Evolutionary conservation across 2,329 filamentous ascomycete species (phyloP).

Genomic region (Cyclaneusma minus): DNA sequence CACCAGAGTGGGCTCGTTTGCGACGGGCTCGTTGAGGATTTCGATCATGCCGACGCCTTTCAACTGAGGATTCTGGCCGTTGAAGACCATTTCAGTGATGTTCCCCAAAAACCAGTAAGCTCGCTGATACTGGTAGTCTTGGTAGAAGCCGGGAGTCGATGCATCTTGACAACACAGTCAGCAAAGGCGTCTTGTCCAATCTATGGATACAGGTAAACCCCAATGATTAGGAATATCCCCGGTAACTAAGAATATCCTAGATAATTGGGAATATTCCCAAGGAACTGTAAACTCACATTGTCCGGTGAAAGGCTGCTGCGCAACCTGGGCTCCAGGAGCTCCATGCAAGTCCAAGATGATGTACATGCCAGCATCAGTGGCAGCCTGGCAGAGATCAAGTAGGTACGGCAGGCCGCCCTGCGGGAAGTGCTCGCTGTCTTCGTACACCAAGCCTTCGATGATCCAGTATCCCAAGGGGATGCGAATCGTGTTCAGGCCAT

Average conservation of each 20-base stretch:
- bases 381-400: conserved; percentile 27
- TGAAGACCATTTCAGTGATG: conserved; percentile 36
- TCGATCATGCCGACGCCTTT: conserved; percentile 42
- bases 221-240: too few relatives aligned
- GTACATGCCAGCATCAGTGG: conserved; percentile 27
- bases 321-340: conserved; percentile 27
- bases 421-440: conserved; percentile 29
- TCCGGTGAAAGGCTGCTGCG: conserved; percentile 26
- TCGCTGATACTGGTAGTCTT: conserved; percentile 38
- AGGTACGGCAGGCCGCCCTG: conserved; percentile 27
- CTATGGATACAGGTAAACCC: too few relatives aligned
- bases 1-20: conserved; percentile 22
- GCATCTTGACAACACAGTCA: conserved; percentile 15
- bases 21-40: conserved; percentile 40
- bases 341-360: conserved; percentile 34
- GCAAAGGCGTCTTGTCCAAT: too few relatives aligned
- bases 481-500: conserved; percentile 30
- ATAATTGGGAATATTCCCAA: too few relatives aligned
- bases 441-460: conserved; percentile 26
- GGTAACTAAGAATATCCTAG: too few relatives aligned
- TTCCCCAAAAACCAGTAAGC: conserved; percentile 37
- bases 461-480: conserved; percentile 36
- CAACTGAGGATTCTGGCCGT: conserved; percentile 23
- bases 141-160: conserved; percentile 34
- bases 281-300: conserved; percentile 1